A percentile compares a stretch with the other conserved stretches of the same genome.
Evolutionary conservation across 495 filamentous ascomycete genomes (phyloP).

Genomic region (Ramalina intermedia): DNA sequence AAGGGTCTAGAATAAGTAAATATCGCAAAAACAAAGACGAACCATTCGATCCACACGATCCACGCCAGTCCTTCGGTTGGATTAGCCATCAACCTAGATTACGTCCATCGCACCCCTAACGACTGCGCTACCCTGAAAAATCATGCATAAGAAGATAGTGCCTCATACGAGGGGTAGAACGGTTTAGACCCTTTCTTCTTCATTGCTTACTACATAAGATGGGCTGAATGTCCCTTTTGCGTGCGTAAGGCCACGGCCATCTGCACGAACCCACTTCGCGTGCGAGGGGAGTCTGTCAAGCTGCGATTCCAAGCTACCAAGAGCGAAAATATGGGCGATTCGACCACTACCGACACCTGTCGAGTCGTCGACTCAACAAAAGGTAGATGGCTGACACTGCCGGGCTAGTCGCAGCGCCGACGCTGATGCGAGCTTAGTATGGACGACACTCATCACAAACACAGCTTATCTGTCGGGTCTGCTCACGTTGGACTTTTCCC

Average conservation of each 20-base stretch:
- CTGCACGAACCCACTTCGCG: not conserved
- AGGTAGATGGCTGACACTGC: slow-evolving; percentile 1
- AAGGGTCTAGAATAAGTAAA: no score
- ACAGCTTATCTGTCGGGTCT: slow-evolving; percentile 58
- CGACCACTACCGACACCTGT: slow-evolving; percentile 4
- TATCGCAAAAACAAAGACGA: no score
- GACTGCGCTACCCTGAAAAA: no score
- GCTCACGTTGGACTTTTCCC: slow-evolving; percentile 54
- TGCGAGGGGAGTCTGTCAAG: not conserved
- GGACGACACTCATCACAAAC: slow-evolving; percentile 71
- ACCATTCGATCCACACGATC: no score
- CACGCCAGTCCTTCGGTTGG: no score
- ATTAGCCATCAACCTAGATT: no score
- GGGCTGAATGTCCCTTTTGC: not conserved
- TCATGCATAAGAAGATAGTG: no score
- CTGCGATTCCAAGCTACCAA: not conserved
- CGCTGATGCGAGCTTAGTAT: slow-evolving; percentile 31
- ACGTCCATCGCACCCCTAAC: no score
- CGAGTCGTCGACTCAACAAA: slow-evolving; percentile 11
- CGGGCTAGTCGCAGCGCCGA: not conserved
- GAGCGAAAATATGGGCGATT: slow-evolving; percentile 1
- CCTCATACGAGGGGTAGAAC: no score
- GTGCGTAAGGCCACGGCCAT: not conserved
- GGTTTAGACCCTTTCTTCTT: no score
- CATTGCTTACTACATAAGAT: not conserved